Conservation (phyloP, 192 early-diverging fungal species). For the Helicostylum pulchrum region DNA sequence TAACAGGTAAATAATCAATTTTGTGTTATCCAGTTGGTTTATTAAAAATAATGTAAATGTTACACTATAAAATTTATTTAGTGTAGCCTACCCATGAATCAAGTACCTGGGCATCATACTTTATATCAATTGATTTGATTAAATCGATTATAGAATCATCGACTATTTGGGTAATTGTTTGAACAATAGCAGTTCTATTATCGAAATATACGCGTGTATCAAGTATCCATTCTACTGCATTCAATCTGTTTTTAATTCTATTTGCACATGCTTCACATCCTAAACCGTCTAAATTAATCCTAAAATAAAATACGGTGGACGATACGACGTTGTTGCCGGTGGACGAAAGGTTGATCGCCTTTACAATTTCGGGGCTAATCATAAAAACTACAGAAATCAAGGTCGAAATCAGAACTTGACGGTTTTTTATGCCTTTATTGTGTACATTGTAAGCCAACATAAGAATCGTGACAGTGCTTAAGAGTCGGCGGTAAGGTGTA, state of each 20-base stretch:
- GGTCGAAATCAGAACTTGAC: not conserved
- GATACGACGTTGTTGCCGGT: too few species aligned
- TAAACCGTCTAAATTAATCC: constrained; percentile 40
- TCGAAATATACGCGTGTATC: constrained; percentile 41
- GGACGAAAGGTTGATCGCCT: not conserved
- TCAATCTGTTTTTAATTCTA: constrained; percentile 40
- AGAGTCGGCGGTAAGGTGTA: constrained; percentile 43
- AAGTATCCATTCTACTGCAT: constrained; percentile 18
- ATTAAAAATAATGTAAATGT: not conserved
- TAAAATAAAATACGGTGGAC: constrained; percentile 19
- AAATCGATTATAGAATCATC: not conserved
- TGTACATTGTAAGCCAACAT: constrained; percentile 26
- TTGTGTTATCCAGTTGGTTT: constrained; percentile 6
- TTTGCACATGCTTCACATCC: constrained; percentile 52
- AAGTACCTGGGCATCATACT: constrained; percentile 17
- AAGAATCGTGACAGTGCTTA: constrained; percentile 30
- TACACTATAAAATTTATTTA: not conserved
- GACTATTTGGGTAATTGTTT: not conserved
- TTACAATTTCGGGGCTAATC: constrained; percentile 41
- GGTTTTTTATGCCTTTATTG: constrained; percentile 26
- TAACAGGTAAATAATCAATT: constrained; percentile 8
- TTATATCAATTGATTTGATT: constrained; percentile 3
- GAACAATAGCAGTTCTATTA: constrained; percentile 32
- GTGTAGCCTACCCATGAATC: constrained; percentile 8
- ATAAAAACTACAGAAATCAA: constrained; percentile 34